Evolutionary conservation across 805 yeast species (phyloP).

Genomic region (Tetrapisispora namnaoensis): DNA sequence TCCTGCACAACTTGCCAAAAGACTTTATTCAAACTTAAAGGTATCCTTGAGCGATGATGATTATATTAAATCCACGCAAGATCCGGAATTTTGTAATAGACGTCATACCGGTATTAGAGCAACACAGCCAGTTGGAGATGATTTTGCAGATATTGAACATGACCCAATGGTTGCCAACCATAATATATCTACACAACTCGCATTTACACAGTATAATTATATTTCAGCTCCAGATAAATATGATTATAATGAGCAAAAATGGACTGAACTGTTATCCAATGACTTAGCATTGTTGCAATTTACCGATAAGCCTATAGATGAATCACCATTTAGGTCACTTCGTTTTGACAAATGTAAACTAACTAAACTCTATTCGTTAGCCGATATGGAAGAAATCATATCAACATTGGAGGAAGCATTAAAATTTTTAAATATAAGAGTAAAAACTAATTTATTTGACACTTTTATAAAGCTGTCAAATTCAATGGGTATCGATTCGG

Average conservation of each 20-base stretch:
- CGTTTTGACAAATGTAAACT: constrained; percentile 19
- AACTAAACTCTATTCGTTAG: constrained; percentile 25
- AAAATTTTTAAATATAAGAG: constrained; percentile 14
- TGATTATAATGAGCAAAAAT: constrained; percentile 14
- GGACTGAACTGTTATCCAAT: constrained; percentile 17
- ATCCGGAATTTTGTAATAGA: not conserved
- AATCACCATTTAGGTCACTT: not conserved
- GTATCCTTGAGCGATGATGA: constrained; percentile 45
- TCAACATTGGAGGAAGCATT: constrained; percentile 26
- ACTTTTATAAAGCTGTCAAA: constrained; percentile 9
- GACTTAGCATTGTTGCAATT: constrained; percentile 25
- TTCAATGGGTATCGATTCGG: constrained; percentile 12
- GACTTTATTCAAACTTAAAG: constrained; percentile 41
- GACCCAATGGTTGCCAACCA: constrained; percentile 7
- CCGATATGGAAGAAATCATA: constrained; percentile 21
- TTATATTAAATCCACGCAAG: constrained; percentile 24
- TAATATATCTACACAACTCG: constrained; percentile 17
- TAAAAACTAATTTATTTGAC: constrained; percentile 15
- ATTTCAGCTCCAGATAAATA: not conserved
- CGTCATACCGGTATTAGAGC: constrained; percentile 13
- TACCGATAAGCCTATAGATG: constrained; percentile 4
- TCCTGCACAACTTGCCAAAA: constrained; percentile 41
- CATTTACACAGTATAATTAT: constrained; percentile 10
- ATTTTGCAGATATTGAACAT: constrained; percentile 32
- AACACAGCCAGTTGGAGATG: constrained; percentile 39